These are phyloP conservation scores for Brettanomyces naardenensis DNA, from an alignment of 805 yeast genomes.

Conservation along the genomic window DNA sequence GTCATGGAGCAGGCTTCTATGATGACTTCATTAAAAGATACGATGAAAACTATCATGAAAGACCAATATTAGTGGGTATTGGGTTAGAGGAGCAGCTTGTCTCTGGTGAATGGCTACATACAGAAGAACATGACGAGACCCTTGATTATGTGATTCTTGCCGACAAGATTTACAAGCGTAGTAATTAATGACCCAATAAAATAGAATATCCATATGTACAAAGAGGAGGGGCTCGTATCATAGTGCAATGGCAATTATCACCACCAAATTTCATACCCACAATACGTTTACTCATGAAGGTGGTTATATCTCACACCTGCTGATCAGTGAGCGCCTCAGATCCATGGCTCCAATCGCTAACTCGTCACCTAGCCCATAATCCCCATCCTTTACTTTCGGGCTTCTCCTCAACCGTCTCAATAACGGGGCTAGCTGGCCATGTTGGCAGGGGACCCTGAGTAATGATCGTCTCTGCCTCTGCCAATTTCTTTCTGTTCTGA, in stretches of 20 bases:
- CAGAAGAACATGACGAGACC: slow-evolving; percentile 55
- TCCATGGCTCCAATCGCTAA: too few species aligned
- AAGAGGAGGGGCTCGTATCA: too few species aligned
- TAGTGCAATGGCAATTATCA: too few species aligned
- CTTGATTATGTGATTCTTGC: slow-evolving; percentile 49
- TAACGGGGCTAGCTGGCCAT: too few species aligned
- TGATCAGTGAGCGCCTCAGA: too few species aligned
- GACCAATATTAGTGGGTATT: slow-evolving; percentile 49
- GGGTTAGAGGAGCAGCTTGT: slow-evolving; percentile 62
- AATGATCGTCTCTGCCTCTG: slow-evolving; percentile 2
- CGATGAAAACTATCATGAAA: slow-evolving; percentile 20
- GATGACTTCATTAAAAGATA: slow-evolving; percentile 65
- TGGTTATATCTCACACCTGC: too few species aligned
- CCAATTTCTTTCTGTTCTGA: neutral
- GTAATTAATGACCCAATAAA: neutral
- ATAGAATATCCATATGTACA: neutral
- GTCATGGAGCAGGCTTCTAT: slow-evolving; percentile 92
- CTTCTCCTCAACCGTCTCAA: neutral
- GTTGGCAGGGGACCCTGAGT: neutral
- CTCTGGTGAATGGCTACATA: slow-evolving; percentile 30
- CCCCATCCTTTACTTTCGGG: neutral
- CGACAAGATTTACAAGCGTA: slow-evolving; percentile 17
- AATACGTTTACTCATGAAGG: too few species aligned
- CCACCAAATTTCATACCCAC: too few species aligned
- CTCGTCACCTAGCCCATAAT: slow-evolving; percentile 1